These are phyloP conservation scores for Solanum tarapatanum DNA, from an alignment of 257 asterid species.

Conservation along the genomic window DNA sequence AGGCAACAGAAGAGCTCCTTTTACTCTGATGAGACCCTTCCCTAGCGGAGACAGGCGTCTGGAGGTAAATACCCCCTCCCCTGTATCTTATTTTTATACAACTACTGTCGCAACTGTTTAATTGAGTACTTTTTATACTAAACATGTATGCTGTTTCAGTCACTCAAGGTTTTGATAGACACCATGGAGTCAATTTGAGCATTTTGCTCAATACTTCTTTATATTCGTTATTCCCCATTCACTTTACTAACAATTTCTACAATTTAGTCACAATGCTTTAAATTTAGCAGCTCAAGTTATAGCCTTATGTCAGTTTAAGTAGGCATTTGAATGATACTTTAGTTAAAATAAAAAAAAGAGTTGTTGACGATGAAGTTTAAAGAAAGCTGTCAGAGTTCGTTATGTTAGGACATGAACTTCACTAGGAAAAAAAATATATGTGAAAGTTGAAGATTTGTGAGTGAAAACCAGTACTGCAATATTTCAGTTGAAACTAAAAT, in stretches of 20 bases:
- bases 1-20: slow-evolving; percentile 73
- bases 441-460: neutral
- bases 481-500: neutral
- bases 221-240: neutral
- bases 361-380: neutral
- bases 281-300: neutral
- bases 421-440: neutral
- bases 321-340: neutral
- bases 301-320: neutral
- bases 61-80: slow-evolving; percentile 42
- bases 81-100: neutral
- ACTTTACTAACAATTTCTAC: neutral
- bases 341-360: neutral
- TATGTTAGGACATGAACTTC: neutral
- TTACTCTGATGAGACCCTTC: slow-evolving; percentile 58
- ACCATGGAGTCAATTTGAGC: neutral
- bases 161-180: neutral
- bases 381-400: neutral
- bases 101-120: neutral
- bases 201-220: neutral
- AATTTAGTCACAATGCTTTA: neutral
- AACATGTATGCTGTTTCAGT: neutral
- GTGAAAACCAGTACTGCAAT: neutral
- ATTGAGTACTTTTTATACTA: neutral
- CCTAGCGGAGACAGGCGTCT: slow-evolving; percentile 61